Evolutionary conservation across 306 rosid species (phyloP).

Genomic region (Nissolia schottii): DNA sequence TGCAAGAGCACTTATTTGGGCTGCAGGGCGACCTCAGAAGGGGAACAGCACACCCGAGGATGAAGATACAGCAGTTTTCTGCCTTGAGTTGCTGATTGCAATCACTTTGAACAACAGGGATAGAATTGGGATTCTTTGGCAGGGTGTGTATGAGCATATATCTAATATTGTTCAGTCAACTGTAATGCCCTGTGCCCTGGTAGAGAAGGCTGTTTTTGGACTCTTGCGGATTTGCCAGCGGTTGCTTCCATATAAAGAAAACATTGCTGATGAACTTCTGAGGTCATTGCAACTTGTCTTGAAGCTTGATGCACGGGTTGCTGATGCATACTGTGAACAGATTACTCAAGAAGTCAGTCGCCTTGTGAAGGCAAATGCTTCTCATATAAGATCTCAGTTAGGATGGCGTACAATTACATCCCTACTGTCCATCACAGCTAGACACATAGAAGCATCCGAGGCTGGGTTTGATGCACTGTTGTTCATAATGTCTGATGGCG

Average conservation of each 20-base stretch:
- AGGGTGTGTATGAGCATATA: slow-evolving; percentile 94
- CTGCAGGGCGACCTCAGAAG: slow-evolving; percentile 87
- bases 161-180: slow-evolving; percentile 91
- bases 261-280: slow-evolving; percentile 91
- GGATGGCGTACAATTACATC: slow-evolving; percentile 97
- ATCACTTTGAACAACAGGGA: slow-evolving; percentile 94
- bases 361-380: slow-evolving; percentile 92
- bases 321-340: slow-evolving; percentile 96
- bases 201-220: slow-evolving; percentile 98
- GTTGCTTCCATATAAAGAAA: slow-evolving; percentile 95
- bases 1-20: slow-evolving; percentile 90
- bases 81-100: slow-evolving; percentile 92
- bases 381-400: slow-evolving; percentile 85
- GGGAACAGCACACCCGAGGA: slow-evolving; percentile 90
- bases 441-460: slow-evolving; percentile 93
- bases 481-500: slow-evolving; percentile 84
- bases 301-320: slow-evolving; percentile 98
- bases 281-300: slow-evolving; percentile 89
- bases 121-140: slow-evolving; percentile 93
- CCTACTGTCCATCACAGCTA: slow-evolving; percentile 75
- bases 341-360: slow-evolving; percentile 96
- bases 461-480: slow-evolving; percentile 86
- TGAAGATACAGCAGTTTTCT: slow-evolving; percentile 97
- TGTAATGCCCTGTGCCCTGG: slow-evolving; percentile 89
- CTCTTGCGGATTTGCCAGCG: slow-evolving; percentile 93